These are phyloP conservation scores for Graphilbum ipis-grandicollis DNA, from an alignment of 2,329 filamentous ascomycete genomes.

Conservation along the genomic window DNA sequence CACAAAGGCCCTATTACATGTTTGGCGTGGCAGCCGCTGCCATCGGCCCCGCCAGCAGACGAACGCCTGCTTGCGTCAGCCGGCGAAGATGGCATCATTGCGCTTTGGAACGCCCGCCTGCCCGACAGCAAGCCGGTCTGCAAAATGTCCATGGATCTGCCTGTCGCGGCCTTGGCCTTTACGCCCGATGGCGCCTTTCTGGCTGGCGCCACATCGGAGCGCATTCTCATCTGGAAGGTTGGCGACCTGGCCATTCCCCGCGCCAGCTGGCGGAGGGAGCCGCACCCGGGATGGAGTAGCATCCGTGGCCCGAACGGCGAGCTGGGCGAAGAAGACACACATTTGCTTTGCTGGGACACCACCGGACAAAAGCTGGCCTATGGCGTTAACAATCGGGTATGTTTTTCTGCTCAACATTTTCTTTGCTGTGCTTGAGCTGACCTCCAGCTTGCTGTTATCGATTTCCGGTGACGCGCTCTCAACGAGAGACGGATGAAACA, in stretches of 20 bases:
- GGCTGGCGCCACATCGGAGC: constrained; percentile 40
- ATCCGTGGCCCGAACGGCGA: constrained; percentile 31
- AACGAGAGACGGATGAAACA: background rate
- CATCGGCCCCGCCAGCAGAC: constrained; percentile 20
- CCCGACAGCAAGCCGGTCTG: constrained; percentile 37
- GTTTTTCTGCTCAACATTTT: constrained; percentile 12
- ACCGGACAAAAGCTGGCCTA: constrained; percentile 45
- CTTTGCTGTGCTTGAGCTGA: background rate
- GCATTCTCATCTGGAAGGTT: constrained; percentile 48
- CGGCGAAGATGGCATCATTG: constrained; percentile 43
- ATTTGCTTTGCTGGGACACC: constrained; percentile 45
- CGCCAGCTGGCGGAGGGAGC: constrained; percentile 39
- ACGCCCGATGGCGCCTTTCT: constrained; percentile 47
- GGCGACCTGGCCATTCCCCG: constrained; percentile 39
- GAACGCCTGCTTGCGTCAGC: constrained; percentile 44
- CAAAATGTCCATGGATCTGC: constrained; percentile 39
- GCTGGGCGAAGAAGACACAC: constrained; percentile 40
- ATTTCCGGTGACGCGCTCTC: constrained; percentile 7
- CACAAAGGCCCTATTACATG: constrained; percentile 41
- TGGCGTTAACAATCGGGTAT: constrained; percentile 43
- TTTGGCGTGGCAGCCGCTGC: constrained; percentile 42
- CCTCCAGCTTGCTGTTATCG: constrained; percentile 10
- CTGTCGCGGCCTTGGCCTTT: constrained; percentile 41
- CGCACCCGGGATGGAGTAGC: constrained; percentile 40
- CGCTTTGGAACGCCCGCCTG: constrained; percentile 42